These are phyloP conservation scores for Yamadazyma triangularis DNA, from an alignment of 1,139 yeast genomes.

Conservation along the genomic window DNA sequence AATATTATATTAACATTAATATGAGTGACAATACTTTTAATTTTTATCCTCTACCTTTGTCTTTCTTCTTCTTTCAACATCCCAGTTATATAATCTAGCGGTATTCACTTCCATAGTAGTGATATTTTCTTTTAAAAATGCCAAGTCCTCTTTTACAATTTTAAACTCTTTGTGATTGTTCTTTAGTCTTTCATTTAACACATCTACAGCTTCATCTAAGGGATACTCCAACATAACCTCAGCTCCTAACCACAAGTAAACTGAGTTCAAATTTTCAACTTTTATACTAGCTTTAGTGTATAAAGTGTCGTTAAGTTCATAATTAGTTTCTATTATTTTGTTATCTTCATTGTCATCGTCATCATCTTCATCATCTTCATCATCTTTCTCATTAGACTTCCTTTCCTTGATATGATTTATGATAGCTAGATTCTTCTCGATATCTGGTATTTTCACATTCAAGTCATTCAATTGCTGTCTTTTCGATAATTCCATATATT, in stretches of 20 bases:
- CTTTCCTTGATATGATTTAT: constrained; percentile 55
- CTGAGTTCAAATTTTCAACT: constrained; percentile 42
- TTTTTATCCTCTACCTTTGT: constrained; percentile 13
- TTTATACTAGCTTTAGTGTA: constrained; percentile 79
- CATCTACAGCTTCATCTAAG: constrained; percentile 73
- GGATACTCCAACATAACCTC: constrained; percentile 97
- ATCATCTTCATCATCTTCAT: constrained; percentile 31
- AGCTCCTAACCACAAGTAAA: constrained; percentile 93
- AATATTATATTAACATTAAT: no score
- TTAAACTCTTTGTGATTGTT: constrained; percentile 58
- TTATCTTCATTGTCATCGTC: constrained; percentile 18
- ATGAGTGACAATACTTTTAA: not conserved
- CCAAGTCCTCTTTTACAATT: constrained; percentile 77
- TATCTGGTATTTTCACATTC: constrained; percentile 80
- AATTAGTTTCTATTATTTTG: constrained; percentile 57
- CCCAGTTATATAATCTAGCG: constrained; percentile 95
- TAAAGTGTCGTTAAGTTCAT: constrained; percentile 88
- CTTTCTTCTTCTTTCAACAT: constrained; percentile 75
- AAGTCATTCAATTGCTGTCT: constrained; percentile 63
- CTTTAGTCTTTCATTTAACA: constrained; percentile 59
- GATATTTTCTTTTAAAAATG: constrained; percentile 83
- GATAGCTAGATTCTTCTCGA: constrained; percentile 74
- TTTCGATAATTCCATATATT: constrained; percentile 83
- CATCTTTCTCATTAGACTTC: constrained; percentile 28
- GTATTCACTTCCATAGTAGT: constrained; percentile 98